Conservation (phyloP, 257 asterid genomes). For the Rehmannia glutinosa region DNA sequence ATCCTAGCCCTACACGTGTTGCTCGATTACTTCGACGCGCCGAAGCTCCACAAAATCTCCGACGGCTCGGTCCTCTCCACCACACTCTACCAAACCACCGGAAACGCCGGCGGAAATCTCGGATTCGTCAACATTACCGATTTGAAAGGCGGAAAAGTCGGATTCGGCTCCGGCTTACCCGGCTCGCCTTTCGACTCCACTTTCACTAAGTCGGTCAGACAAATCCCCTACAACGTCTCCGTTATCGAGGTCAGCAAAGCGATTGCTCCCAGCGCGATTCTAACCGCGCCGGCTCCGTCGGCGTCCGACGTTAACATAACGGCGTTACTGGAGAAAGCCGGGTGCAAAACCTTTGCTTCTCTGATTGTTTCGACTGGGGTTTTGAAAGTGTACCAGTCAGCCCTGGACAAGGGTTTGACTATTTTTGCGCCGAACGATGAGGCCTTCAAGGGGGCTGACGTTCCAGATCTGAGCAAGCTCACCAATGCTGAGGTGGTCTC, state of each 20-base stretch:
- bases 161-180: conserved; percentile 77
- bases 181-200: conserved; percentile 63
- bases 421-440: conserved; percentile 89
- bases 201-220: conserved; percentile 53
- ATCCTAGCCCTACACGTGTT: conserved; percentile 69
- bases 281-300: conserved; percentile 63
- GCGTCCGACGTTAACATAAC: conserved; percentile 56
- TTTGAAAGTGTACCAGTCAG: conserved; percentile 48
- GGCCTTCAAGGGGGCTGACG: conserved; percentile 64
- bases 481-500: conserved; percentile 74
- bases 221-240: conserved; percentile 69
- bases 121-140: conserved; percentile 93
- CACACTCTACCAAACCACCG: conserved; percentile 90
- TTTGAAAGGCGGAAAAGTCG: conserved; percentile 79
- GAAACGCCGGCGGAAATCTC: conserved; percentile 69
- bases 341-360: conserved; percentile 79
- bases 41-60: conserved; percentile 80
- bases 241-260: conserved; percentile 71
- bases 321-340: conserved; percentile 71
- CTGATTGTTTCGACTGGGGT: conserved; percentile 58
- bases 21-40: conserved; percentile 80
- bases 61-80: conserved; percentile 82
- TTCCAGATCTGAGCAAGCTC: conserved; percentile 68
- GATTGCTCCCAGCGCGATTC: conserved; percentile 60
- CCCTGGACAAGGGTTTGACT: conserved; percentile 61